phyloP scores from a whole-genome alignment of 169 alveolate species.

The Plasmodium berghei region DNA sequence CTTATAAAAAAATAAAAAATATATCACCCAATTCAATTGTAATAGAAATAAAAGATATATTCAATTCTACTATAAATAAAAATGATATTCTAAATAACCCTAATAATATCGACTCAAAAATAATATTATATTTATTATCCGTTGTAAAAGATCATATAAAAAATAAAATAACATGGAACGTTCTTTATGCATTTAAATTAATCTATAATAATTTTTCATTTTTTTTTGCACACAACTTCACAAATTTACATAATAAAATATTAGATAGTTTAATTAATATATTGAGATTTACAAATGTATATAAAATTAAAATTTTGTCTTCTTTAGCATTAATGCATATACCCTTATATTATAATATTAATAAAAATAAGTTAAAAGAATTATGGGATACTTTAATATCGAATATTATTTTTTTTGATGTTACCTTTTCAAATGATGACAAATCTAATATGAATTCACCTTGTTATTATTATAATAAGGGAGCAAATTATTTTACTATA shows the following conservation, averaged over 20 bases:
- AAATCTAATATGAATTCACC: constrained; percentile 1
- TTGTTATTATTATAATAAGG: constrained; percentile 17
- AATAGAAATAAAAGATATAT: constrained; percentile 50
- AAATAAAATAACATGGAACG: constrained; percentile 77
- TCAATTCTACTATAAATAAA: constrained; percentile 13
- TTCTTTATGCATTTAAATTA: constrained; percentile 65
- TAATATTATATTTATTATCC: constrained; percentile 72
- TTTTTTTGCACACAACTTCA: constrained; percentile 48
- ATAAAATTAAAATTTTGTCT: constrained; percentile 75
- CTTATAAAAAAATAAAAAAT: constrained; percentile 17
- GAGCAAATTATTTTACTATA: constrained; percentile 29
- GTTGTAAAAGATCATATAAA: constrained; percentile 58
- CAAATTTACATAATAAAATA: constrained; percentile 40
- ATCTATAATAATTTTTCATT: constrained; percentile 73
- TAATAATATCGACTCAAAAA: constrained; percentile 58
- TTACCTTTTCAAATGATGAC: constrained; percentile 2
- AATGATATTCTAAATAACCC: constrained; percentile 11
- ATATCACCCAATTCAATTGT: constrained; percentile 14
- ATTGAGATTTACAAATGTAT: constrained; percentile 66
- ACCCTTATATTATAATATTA: constrained; percentile 61
- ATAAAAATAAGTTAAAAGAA: constrained; percentile 30
- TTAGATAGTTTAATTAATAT: constrained; percentile 52
- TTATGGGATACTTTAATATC: constrained; percentile 54
- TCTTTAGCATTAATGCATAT: constrained; percentile 74
- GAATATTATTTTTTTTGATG: constrained; percentile 43